Conservation (phyloP, 805 yeast genomes). For the Cyberlindnera bimundalis region DNA sequence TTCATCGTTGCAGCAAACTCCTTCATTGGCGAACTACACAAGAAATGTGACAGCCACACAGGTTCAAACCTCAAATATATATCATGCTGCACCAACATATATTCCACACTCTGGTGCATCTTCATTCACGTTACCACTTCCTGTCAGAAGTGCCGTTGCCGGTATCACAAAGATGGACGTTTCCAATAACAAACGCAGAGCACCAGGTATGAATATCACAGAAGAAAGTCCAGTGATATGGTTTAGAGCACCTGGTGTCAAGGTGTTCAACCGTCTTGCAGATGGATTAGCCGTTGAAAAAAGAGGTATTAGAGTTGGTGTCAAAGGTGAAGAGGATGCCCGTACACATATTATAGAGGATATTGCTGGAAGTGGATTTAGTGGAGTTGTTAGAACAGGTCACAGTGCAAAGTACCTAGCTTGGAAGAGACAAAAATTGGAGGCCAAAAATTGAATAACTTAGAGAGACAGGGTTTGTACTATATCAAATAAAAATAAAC, state of each 20-base stretch:
- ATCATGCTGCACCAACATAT: conserved; percentile 28
- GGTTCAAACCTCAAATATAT: conserved; percentile 15
- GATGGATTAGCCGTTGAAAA: conserved; percentile 22
- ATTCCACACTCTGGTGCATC: conserved; percentile 26
- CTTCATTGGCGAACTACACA: conserved; percentile 22
- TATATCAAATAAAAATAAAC: background rate
- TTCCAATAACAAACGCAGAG: conserved; percentile 29
- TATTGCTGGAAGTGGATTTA: conserved; percentile 27
- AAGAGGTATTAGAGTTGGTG: conserved; percentile 2
- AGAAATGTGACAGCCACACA: conserved; percentile 17
- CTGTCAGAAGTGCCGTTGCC: conserved; percentile 15
- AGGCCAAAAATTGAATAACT: no score
- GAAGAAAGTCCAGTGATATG: conserved; percentile 48
- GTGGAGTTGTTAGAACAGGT: conserved; percentile 44
- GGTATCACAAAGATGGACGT: conserved; percentile 32
- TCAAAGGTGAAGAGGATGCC: conserved; percentile 17
- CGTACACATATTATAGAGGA: conserved; percentile 7
- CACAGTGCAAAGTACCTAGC: conserved; percentile 76
- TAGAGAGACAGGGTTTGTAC: no score
- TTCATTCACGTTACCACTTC: conserved; percentile 34
- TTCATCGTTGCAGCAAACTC: conserved; percentile 15
- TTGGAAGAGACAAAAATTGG: conserved; percentile 37
- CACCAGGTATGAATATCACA: conserved; percentile 21
- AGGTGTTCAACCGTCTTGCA: conserved; percentile 36
- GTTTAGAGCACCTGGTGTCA: conserved; percentile 66